Evolutionary conservation across 345 rosid genomes (phyloP), one percentile per base, ranked within the genome.

Genomic region (Ceriops zippeliana): DNA sequence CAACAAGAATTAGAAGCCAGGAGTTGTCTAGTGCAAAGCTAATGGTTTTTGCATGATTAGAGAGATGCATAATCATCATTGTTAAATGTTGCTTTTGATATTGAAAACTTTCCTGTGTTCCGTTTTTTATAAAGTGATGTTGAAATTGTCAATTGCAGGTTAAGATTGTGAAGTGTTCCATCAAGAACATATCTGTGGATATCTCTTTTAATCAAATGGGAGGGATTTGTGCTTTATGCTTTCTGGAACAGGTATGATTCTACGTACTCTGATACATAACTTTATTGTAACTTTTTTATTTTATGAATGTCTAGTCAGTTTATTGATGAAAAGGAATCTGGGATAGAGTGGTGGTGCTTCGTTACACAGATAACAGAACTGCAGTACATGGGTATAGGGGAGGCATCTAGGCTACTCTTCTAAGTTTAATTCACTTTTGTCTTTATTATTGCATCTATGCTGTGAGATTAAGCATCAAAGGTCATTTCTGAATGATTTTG

Each of bases 141-240:
- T 71, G 75, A 19, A 58, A 54, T 71, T 57, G 37, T 52, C 52
- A 67, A 57, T 80, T 68, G 78, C 90, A 95, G 97, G 99, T 91
- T 61, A 95, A 91, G 82, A 84, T 95, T 74, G 90, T 95, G 46
- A 95, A 91, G 73, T 91, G 92, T 74, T 72, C 85, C 47, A 89
- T 95, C 63, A 93, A 87, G 82, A 81, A 91, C 70, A 89, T 95
- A 19, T 85, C 87, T 28, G 90, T 95, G 61, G 99, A 95, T 77
- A 95, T 95, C 71, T 90, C 97, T 49, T 95, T 91, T 78, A 91
- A 95, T 81, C 96, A 90, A 81, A 80, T 91, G 66, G 90, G 90
- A 66, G 99, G 97, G 34, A 77, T 91, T 49, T 84, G 84, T 73
- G 85, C 99, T n/a, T 78, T 91, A 47, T 91, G 93, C 83, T 93